These are phyloP conservation scores for Leccinum longicurvipes DNA, from an alignment of 768 basidiomycete species.

Conservation along the genomic window DNA sequence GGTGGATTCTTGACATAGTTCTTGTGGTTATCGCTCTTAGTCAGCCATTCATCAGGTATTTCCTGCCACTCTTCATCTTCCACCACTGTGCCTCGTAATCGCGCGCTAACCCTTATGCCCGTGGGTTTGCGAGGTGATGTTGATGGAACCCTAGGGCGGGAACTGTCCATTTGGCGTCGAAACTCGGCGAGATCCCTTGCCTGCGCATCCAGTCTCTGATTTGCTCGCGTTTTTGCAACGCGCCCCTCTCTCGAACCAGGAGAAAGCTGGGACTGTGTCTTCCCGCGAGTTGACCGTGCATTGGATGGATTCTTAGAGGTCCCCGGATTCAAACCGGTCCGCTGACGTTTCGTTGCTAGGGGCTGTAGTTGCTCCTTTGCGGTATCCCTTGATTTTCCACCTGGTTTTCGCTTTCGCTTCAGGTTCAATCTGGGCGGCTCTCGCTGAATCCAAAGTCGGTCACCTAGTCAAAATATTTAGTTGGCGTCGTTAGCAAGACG, in stretches of 20 bases:
- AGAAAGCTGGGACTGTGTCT: constrained; percentile 12
- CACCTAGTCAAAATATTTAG: constrained; percentile 42
- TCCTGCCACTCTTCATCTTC: constrained; percentile 74
- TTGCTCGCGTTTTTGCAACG: constrained; percentile 70
- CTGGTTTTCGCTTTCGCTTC: constrained; percentile 42
- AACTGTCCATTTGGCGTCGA: constrained; percentile 41
- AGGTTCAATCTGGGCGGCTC: constrained; percentile 46
- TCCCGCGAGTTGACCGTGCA: constrained; percentile 14
- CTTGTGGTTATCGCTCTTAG: constrained; percentile 17
- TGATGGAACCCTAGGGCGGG: constrained; percentile 13
- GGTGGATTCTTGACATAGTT: constrained; percentile 10
- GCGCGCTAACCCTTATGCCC: constrained; percentile 65
- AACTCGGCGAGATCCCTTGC: constrained; percentile 65
- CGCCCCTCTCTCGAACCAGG: constrained; percentile 47
- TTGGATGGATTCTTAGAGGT: constrained; percentile 3
- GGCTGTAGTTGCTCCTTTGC: constrained; percentile 21
- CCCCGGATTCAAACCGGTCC: constrained; percentile 8
- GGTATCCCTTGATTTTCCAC: constrained; percentile 12
- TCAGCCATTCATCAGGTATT: constrained; percentile 72
- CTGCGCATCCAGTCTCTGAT: constrained; percentile 63
- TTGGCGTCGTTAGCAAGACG: not conserved
- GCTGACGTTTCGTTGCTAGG: constrained; percentile 25
- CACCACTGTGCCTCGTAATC: constrained; percentile 51
- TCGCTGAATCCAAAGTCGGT: constrained; percentile 88
- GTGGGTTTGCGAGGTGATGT: constrained; percentile 31